Evolutionary conservation across 257 asterid species (phyloP).

Genomic region (Ehretia macrophylla): DNA sequence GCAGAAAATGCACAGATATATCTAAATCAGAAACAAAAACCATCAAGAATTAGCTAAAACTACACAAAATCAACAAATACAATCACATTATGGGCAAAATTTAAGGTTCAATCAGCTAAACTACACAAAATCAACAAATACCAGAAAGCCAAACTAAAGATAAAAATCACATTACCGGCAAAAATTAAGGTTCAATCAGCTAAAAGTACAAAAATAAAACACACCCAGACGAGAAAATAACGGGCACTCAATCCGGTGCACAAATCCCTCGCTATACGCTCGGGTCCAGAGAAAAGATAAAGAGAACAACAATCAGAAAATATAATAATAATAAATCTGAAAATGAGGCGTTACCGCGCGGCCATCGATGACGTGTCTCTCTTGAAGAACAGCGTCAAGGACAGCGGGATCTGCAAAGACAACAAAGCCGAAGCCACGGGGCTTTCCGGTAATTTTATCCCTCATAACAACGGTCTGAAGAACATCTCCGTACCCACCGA

Average conservation of each 20-base stretch:
- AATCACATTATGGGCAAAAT: background rate
- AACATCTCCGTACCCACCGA: slow-evolving; percentile 68
- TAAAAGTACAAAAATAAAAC: background rate
- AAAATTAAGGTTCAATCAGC: background rate
- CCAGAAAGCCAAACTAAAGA: background rate
- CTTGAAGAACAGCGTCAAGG: slow-evolving; percentile 74
- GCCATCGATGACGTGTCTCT: slow-evolving; percentile 73
- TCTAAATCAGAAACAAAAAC: no score
- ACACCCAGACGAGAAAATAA: background rate
- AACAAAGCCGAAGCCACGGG: slow-evolving; percentile 80
- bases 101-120: background rate
- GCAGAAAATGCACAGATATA: no score
- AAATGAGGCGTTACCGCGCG: slow-evolving; percentile 48
- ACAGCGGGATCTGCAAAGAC: slow-evolving; percentile 70
- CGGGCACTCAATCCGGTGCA: no score
- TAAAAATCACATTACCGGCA: background rate
- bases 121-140: background rate
- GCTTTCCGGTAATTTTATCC: slow-evolving; percentile 72
- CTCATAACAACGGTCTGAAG: slow-evolving; percentile 77
- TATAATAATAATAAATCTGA: no score
- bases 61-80: background rate
- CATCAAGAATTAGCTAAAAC: no score
- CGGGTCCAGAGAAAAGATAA: no score
- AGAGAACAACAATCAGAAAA: no score
- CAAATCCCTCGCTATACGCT: no score